Conservation (phyloP, 805 yeast genomes). For the Pichia rugopelliculosa region DNA sequence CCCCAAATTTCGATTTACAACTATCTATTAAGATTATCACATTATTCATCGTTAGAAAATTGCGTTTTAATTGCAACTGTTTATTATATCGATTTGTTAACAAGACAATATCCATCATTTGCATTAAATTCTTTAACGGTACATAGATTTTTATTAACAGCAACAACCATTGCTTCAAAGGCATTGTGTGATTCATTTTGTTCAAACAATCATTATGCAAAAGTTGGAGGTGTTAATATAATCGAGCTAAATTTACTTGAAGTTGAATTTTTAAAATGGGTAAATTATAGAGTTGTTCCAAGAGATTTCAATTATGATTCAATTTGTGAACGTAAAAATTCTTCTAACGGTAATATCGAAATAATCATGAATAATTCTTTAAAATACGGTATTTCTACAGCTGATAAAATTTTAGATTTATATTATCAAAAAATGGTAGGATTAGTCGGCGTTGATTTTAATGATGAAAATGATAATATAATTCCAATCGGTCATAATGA, state of each 20-base stretch:
- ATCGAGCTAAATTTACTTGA: slow-evolving; percentile 81
- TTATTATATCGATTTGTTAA: slow-evolving; percentile 83
- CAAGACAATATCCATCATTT: slow-evolving; percentile 71
- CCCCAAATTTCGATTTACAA: slow-evolving; percentile 79
- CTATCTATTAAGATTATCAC: slow-evolving; percentile 67
- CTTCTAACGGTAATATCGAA: slow-evolving; percentile 18
- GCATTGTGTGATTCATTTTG: slow-evolving; percentile 91
- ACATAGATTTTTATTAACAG: slow-evolving; percentile 83
- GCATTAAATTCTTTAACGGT: slow-evolving; percentile 87
- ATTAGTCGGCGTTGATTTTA: slow-evolving; percentile 35
- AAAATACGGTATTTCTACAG: slow-evolving; percentile 25
- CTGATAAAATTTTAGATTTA: slow-evolving; percentile 36
- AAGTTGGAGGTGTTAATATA: slow-evolving; percentile 88
- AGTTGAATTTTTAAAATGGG: slow-evolving; percentile 75
- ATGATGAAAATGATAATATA: background rate
- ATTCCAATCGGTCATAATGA: background rate
- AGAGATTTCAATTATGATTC: slow-evolving; percentile 33
- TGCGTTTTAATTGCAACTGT: slow-evolving; percentile 75
- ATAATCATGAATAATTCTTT: slow-evolving; percentile 15
- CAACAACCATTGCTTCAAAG: slow-evolving; percentile 85
- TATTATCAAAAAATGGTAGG: slow-evolving; percentile 44
- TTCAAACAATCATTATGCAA: slow-evolving; percentile 89
- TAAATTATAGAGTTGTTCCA: slow-evolving; percentile 73
- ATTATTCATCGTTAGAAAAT: slow-evolving; percentile 79
- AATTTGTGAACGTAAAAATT: slow-evolving; percentile 18